These are phyloP conservation scores for Tritrichomonas musculus DNA, from an alignment of 208 protist species.

Conservation along the genomic window DNA sequence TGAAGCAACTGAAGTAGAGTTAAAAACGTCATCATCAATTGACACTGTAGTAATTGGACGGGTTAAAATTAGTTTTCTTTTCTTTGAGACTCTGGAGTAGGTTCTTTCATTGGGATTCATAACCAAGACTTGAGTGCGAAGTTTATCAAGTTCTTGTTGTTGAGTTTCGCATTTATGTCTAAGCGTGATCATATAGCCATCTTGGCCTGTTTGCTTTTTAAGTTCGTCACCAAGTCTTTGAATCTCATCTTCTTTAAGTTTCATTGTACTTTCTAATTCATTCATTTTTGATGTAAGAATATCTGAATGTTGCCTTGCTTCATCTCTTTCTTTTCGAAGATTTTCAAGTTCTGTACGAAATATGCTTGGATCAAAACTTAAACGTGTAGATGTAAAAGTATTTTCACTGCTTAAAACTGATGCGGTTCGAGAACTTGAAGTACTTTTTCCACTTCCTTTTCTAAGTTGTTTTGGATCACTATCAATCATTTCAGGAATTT, in stretches of 20 bases:
- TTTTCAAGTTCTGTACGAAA: not conserved
- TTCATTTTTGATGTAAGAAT: not conserved
- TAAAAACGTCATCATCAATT: not conserved
- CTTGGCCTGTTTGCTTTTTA: not conserved
- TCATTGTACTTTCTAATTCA: not conserved
- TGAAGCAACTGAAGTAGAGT: not conserved
- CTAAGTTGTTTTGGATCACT: not conserved
- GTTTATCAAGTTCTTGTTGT: not conserved
- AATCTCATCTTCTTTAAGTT: slow-evolving; percentile 22
- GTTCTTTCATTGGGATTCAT: not conserved
- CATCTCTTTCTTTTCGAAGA: not conserved
- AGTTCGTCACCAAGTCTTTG: not conserved
- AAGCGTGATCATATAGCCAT: not conserved
- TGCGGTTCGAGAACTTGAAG: not conserved
- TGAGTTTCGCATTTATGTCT: not conserved
- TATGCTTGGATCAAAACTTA: not conserved
- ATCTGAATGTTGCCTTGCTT: not conserved
- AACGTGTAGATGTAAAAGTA: not conserved
- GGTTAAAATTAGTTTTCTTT: not conserved
- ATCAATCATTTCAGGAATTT: not conserved
- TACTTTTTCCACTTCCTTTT: not conserved
- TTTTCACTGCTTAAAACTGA: not conserved
- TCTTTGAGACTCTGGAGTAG: too few relatives aligned
- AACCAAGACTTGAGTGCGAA: not conserved
- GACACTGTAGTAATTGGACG: not conserved